These are phyloP conservation scores for Terana coerulea DNA, from an alignment of 768 basidiomycete species.

Conservation along the genomic window DNA sequence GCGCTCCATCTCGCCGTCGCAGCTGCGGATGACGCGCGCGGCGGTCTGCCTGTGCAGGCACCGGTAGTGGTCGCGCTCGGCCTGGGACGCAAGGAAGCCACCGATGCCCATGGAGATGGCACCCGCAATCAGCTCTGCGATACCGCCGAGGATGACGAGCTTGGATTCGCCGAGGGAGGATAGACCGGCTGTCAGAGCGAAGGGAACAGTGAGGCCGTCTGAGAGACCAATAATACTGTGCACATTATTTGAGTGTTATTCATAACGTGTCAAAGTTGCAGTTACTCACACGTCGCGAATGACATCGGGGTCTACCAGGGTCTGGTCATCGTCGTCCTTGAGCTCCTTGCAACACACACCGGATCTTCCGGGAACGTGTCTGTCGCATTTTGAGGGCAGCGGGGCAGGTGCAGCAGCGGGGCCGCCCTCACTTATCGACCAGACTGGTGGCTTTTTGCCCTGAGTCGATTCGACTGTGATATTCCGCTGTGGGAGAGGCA, in stretches of 20 bases:
- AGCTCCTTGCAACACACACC: slow-evolving; percentile 90
- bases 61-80: slow-evolving; percentile 92
- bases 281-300: slow-evolving; percentile 77
- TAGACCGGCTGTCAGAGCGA: slow-evolving; percentile 86
- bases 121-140: slow-evolving; percentile 95
- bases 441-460: slow-evolving; percentile 50
- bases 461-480: neutral
- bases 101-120: slow-evolving; percentile 99
- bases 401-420: slow-evolving; percentile 37
- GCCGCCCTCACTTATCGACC: slow-evolving; percentile 52
- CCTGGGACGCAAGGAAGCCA: slow-evolving; percentile 94
- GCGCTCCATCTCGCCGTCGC: slow-evolving; percentile 93
- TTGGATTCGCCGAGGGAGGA: slow-evolving; percentile 85
- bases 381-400: slow-evolving; percentile 54
- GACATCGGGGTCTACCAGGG: slow-evolving; percentile 81
- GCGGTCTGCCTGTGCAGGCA: slow-evolving; percentile 73
- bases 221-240: slow-evolving; percentile 83
- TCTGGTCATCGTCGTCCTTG: slow-evolving; percentile 73
- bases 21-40: slow-evolving; percentile 82
- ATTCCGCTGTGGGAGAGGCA: slow-evolving; percentile 15
- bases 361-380: slow-evolving; percentile 43
- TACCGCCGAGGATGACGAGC: slow-evolving; percentile 90
- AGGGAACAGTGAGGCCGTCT: slow-evolving; percentile 88
- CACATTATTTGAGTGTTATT: too few species aligned
- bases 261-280: too few species aligned